A percentile compares a stretch with the other conserved stretches of the same genome.
phyloP scores from a whole-genome alignment of 2,329 filamentous ascomycete genomes.

The Colletotrichum brevisporum region DNA sequence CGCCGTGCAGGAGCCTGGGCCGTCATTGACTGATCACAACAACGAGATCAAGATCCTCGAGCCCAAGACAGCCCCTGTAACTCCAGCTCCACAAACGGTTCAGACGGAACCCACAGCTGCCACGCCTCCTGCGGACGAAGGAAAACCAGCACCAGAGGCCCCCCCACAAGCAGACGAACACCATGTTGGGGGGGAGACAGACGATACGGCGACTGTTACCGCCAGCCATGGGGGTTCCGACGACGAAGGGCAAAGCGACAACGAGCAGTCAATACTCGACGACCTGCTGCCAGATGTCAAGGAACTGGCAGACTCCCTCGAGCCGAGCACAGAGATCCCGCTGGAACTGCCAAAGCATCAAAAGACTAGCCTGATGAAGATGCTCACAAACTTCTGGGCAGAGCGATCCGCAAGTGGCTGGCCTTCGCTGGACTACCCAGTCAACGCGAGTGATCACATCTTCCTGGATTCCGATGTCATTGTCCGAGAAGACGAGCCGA shows the following conservation, averaged over 20 bases:
- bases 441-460: slow-evolving; percentile 90
- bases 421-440: slow-evolving; percentile 91
- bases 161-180: slow-evolving; percentile 30
- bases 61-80: slow-evolving; percentile 32
- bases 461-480: slow-evolving; percentile 98
- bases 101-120: slow-evolving; percentile 42
- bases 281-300: slow-evolving; percentile 76
- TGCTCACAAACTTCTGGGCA: slow-evolving; percentile 98
- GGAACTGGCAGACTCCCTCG: slow-evolving; percentile 74
- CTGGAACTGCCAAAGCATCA: slow-evolving; percentile 92
- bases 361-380: slow-evolving; percentile 93
- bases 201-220: slow-evolving; percentile 55
- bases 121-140: slow-evolving; percentile 14
- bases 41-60: slow-evolving; percentile 37
- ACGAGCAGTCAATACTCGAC: slow-evolving; percentile 77
- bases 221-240: slow-evolving; percentile 75
- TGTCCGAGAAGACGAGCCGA: slow-evolving; percentile 96
- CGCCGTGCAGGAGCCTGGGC: slow-evolving; percentile 85
- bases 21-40: slow-evolving; percentile 67
- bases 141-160: slow-evolving; percentile 28
- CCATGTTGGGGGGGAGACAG: slow-evolving; percentile 47
- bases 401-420: slow-evolving; percentile 97
- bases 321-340: slow-evolving; percentile 71
- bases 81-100: slow-evolving; percentile 25
- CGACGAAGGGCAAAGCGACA: slow-evolving; percentile 79